Base-by-base conservation (phyloP, 176 grass and related monocot genomes). In the Puya raimondii region DNA sequence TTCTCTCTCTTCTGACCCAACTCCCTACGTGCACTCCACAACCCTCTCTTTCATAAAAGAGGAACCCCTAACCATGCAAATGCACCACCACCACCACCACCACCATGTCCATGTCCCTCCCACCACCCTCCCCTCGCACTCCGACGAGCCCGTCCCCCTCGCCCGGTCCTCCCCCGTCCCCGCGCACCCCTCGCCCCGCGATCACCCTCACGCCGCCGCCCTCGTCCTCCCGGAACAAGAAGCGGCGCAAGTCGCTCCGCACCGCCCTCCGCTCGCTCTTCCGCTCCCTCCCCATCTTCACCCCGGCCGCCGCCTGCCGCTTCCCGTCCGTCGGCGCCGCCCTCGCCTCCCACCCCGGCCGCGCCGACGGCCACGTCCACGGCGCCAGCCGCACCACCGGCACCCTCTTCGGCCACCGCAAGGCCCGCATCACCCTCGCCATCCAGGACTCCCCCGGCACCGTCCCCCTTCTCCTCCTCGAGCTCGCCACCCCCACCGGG, bases 401-500 rank as follows among this genome's bases (percentile, higher is more conserved):
- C 70, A 91, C 92, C 51, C 88, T 91, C 51, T 96, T 96, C 66
- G 92, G 88, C 70, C 76, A 89, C 80, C 85, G 92, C 69, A 82
- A 84, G 72, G 81, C 86, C 63, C 83, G 86, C 33, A 90, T 91
- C 79, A 96, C 81, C 69, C 86, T 96, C 47, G 88, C 86, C 9
- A 78, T 92, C 81, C 93, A 97, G 76, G 86, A 97, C 77, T 90
- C 79, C 20, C 81, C 93, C 63, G 78, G 93, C 11, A 87, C 86
- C 80, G 79, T 97, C 75, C 86, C 93, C 11, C 72, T 92, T 54
- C 87, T 97, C 49, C 81, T 97, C 23, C 82, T 97, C 14, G 93
- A 97, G 86, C 84, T 97, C 10, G 88, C 93, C 47, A 85, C 90
- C 67, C 86, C 79, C 48, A 92, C 93, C 8, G 81, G 86, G 12